Evolutionary conservation across 208 protist species (phyloP).

Genomic region (Trypanosoma mega): DNA sequence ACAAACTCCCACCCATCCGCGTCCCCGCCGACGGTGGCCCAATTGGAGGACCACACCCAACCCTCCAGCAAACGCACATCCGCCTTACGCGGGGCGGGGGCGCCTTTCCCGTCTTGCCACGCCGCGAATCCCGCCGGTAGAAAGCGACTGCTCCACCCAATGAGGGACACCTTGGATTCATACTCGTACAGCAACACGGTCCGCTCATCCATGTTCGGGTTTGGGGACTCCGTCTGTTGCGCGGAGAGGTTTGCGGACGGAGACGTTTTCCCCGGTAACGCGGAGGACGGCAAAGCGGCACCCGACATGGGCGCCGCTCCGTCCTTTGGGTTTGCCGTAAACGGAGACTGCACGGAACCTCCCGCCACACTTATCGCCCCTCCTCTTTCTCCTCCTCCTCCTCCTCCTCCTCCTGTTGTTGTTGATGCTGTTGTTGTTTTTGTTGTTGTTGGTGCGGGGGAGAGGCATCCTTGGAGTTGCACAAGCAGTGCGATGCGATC

Average conservation of each 20-base stretch:
- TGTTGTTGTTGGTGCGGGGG: too few relatives aligned
- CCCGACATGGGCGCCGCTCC: too few relatives aligned
- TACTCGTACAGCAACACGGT: slow-evolving; percentile 61
- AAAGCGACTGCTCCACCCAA: slow-evolving; percentile 54
- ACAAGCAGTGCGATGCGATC: slow-evolving; percentile 46
- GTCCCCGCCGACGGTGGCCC: slow-evolving; percentile 27
- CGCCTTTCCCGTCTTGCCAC: slow-evolving; percentile 66
- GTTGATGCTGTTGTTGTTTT: too few relatives aligned
- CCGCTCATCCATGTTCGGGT: neutral
- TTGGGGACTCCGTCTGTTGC: too few relatives aligned
- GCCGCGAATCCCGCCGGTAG: slow-evolving; percentile 42
- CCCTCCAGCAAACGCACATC: slow-evolving; percentile 42
- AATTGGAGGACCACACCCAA: slow-evolving; percentile 59
- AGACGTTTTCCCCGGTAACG: too few relatives aligned
- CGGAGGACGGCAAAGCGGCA: too few relatives aligned
- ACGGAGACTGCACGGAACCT: too few relatives aligned
- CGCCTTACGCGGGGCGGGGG: slow-evolving; percentile 33
- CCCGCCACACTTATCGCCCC: too few relatives aligned
- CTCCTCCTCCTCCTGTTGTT: slow-evolving; percentile 25
- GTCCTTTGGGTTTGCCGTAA: too few relatives aligned
- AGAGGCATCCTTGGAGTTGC: slow-evolving; percentile 9
- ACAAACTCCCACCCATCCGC: slow-evolving; percentile 29
- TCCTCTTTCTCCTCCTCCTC: slow-evolving; percentile 3
- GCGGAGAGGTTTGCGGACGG: too few relatives aligned
- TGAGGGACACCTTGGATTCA: slow-evolving; percentile 43